Evolutionary conservation across 345 rosid genomes (phyloP), one percentile per base, ranked within the genome.

Genomic region (Euphorbia tirucalli): DNA sequence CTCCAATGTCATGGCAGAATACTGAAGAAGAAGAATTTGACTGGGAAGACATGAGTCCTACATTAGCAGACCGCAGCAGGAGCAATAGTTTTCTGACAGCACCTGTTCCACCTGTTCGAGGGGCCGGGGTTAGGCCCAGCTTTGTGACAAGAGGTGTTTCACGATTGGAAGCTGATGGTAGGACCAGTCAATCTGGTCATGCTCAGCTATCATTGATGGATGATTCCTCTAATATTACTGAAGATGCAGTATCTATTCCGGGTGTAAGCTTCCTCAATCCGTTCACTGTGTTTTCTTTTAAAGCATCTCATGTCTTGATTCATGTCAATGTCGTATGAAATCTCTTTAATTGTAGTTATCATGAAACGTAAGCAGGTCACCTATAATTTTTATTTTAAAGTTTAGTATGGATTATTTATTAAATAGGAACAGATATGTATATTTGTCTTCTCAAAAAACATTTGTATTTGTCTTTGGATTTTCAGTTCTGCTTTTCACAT

Each of bases 41-140:
- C 74, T 96, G 99, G 99, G 97, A 93, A 81, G 97, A 93, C 78
- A 96, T 96, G 99, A 96, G 85, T 85, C 98, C 97, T 70, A 88
- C 96, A 27, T 80, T 88, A 74, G 80, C 75, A 61, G 94, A 89
- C 64, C 85, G 77, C 68, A 77, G 80, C 73, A 77, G 89, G 83
- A 79, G 71, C 64, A 86, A 77, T 81, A 85, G 83, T 68, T 77
- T 78, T 57, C 69, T 85, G 73, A 71, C 86, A 37, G 81, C 87
- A 73, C 83, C 93, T 49, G 76, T 65, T 74, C 84, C 81, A 66
- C 72, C 86, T 69, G 58, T 80, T 73, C 85, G 85, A 73, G 82
- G 74, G 68, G 71, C 66, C 75, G 81, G 83, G 75, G 66, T 76
- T 75, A 87, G 87, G 80, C 79, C 77, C 61, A 80, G 85, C 55